phyloP scores from a whole-genome alignment of 31 red algal species.

The Bonnemaisonia californica region DNA sequence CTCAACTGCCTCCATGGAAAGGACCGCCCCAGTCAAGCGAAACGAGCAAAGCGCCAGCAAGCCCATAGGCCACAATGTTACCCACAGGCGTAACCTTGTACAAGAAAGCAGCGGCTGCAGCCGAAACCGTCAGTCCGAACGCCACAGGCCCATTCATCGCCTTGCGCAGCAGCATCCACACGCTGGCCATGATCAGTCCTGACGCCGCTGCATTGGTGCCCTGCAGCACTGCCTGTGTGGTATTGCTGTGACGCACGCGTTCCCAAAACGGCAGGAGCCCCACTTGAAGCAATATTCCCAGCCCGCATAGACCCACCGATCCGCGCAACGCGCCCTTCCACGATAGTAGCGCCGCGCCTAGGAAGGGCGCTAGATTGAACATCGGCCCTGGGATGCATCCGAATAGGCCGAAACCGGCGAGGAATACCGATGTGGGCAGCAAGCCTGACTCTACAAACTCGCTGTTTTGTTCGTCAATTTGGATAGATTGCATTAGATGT shows the following conservation, averaged over 20 bases:
- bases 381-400: slow-evolving; percentile 71
- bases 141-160: slow-evolving; percentile 36
- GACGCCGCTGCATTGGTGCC: slow-evolving; percentile 70
- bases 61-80: slow-evolving; percentile 49
- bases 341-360: slow-evolving; percentile 56
- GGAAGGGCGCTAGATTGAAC: slow-evolving; percentile 80
- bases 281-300: slow-evolving; percentile 50
- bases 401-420: slow-evolving; percentile 69
- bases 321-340: slow-evolving; percentile 49
- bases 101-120: slow-evolving; percentile 32
- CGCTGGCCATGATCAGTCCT: slow-evolving; percentile 66
- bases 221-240: slow-evolving; percentile 30
- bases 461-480: background rate
- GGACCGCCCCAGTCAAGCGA: slow-evolving; percentile 51
- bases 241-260: slow-evolving; percentile 24
- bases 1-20: slow-evolving; percentile 35
- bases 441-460: slow-evolving; percentile 57
- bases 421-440: slow-evolving; percentile 55
- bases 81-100: slow-evolving; percentile 25
- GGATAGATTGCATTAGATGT: background rate
- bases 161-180: slow-evolving; percentile 58
- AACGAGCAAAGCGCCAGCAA: slow-evolving; percentile 45
- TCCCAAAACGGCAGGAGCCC: slow-evolving; percentile 78
- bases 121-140: slow-evolving; percentile 49
- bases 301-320: slow-evolving; percentile 63